Evolutionary conservation across 495 filamentous ascomycete genomes (phyloP).

Genomic region (Penicillium verhagenii): DNA sequence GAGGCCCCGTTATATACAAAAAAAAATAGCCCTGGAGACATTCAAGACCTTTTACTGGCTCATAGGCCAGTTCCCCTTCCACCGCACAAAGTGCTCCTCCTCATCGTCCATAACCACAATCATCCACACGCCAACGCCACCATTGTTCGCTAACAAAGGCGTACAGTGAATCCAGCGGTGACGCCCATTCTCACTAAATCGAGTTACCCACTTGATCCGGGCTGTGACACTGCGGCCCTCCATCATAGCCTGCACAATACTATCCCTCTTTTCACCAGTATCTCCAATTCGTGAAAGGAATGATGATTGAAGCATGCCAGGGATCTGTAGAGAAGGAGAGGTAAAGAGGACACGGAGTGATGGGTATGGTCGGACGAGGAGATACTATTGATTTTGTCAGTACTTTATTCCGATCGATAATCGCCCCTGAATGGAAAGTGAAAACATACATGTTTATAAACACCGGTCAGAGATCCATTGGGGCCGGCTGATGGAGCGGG

Average conservation of each 20-base stretch:
- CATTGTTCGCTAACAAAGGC: slow-evolving; percentile 55
- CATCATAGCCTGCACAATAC: slow-evolving; percentile 54
- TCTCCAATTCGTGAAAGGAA: slow-evolving; percentile 54
- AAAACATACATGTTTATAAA: slow-evolving; percentile 47
- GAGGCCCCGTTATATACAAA: slow-evolving; percentile 1
- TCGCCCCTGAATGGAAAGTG: too few species aligned
- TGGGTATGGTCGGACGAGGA: slow-evolving; percentile 19
- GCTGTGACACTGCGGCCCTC: slow-evolving; percentile 62
- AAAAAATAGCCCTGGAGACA: not conserved
- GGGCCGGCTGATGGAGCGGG: slow-evolving; percentile 5
- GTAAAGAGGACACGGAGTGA: slow-evolving; percentile 20
- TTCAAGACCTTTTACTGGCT: not conserved
- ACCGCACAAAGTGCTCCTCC: slow-evolving; percentile 19
- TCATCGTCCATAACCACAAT: slow-evolving; percentile 55
- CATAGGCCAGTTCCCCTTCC: slow-evolving; percentile 6
- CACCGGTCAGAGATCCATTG: slow-evolving; percentile 33
- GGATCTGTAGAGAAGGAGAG: slow-evolving; percentile 19
- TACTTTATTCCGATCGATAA: not conserved
- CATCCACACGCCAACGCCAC: slow-evolving; percentile 62
- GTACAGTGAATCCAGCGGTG: slow-evolving; percentile 62
- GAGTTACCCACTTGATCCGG: slow-evolving; percentile 58
- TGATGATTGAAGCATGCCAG: slow-evolving; percentile 21
- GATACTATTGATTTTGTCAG: slow-evolving; percentile 7
- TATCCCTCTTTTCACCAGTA: slow-evolving; percentile 49
- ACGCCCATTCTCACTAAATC: slow-evolving; percentile 42